Percentiles rank a stretch among this genome's conserved stretches.
Evolutionary conservation across 2,329 filamentous ascomycete species (phyloP).

Genomic region (Aaosphaeria arxii): DNA sequence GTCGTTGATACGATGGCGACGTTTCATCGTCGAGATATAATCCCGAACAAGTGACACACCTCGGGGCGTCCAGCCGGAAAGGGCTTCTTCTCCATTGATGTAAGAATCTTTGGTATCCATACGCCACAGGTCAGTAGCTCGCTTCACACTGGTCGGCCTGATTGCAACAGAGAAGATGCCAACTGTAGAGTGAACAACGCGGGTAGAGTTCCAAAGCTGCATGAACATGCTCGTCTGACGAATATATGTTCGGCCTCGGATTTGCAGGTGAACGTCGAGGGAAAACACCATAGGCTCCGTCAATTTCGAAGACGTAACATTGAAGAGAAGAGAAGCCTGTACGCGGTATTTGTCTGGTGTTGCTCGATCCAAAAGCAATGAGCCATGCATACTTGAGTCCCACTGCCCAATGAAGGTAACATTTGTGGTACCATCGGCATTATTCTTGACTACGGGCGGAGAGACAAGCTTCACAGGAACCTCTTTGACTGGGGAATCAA

Average conservation of each 20-base stretch:
- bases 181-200: slow-evolving; percentile 83
- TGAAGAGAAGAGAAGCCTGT: slow-evolving; percentile 83
- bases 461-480: slow-evolving; percentile 74
- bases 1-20: slow-evolving; percentile 71
- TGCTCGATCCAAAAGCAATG: slow-evolving; percentile 86
- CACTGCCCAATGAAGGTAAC: slow-evolving; percentile 88
- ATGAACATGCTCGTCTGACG: slow-evolving; percentile 83
- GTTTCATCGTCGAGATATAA: slow-evolving; percentile 72
- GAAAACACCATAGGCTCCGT: slow-evolving; percentile 87
- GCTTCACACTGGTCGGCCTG: slow-evolving; percentile 84
- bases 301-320: slow-evolving; percentile 77
- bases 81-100: slow-evolving; percentile 88
- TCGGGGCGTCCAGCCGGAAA: slow-evolving; percentile 81
- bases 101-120: slow-evolving; percentile 95
- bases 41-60: slow-evolving; percentile 90
- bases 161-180: slow-evolving; percentile 84
- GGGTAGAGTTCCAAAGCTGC: slow-evolving; percentile 77
- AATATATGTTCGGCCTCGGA: slow-evolving; percentile 78
- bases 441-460: slow-evolving; percentile 75
- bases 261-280: slow-evolving; percentile 76
- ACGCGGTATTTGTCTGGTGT: slow-evolving; percentile 92
- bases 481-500: slow-evolving; percentile 68
- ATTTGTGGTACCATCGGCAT: slow-evolving; percentile 85
- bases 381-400: slow-evolving; percentile 92
- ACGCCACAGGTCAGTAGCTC: slow-evolving; percentile 89